phyloP scores from a whole-genome alignment of 805 yeast species.

The Kuraishia floccosa region DNA sequence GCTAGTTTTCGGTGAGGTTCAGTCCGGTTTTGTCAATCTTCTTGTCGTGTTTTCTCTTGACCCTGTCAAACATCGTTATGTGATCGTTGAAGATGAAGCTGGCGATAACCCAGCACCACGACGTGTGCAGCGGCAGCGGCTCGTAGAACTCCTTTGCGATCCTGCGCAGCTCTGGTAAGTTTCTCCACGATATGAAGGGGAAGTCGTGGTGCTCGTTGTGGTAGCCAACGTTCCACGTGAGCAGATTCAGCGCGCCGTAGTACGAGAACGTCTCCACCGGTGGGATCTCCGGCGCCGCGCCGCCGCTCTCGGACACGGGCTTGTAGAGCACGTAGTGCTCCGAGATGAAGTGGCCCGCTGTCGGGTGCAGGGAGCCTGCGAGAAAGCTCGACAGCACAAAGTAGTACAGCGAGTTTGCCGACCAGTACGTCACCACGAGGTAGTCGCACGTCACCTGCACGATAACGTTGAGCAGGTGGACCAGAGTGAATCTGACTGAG shows the following conservation, averaged over 20 bases:
- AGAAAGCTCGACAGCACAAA: slow-evolving; percentile 68
- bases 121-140: slow-evolving; percentile 62
- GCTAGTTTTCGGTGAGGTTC: not conserved
- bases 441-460: slow-evolving; percentile 50
- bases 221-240: slow-evolving; percentile 90
- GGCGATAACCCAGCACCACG: slow-evolving; percentile 71
- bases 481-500: slow-evolving; percentile 57
- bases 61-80: slow-evolving; percentile 71
- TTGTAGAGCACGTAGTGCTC: slow-evolving; percentile 78
- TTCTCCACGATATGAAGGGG: slow-evolving; percentile 89
- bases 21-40: not conserved
- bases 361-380: slow-evolving; percentile 89
- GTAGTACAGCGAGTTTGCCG: slow-evolving; percentile 52
- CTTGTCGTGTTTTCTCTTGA: slow-evolving; percentile 39
- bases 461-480: slow-evolving; percentile 61
- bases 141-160: slow-evolving; percentile 77
- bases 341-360: slow-evolving; percentile 94
- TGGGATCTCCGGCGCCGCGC: slow-evolving; percentile 23
- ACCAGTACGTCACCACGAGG: slow-evolving; percentile 48
- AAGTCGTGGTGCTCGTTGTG: slow-evolving; percentile 95
- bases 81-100: slow-evolving; percentile 60
- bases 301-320: slow-evolving; percentile 24
- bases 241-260: slow-evolving; percentile 65
- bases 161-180: slow-evolving; percentile 47
- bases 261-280: slow-evolving; percentile 83